Percentiles rank a stretch among this genome's conserved stretches.
Conservation (phyloP, 2,329 filamentous ascomycete genomes). For the Eutypella sp. region DNA sequence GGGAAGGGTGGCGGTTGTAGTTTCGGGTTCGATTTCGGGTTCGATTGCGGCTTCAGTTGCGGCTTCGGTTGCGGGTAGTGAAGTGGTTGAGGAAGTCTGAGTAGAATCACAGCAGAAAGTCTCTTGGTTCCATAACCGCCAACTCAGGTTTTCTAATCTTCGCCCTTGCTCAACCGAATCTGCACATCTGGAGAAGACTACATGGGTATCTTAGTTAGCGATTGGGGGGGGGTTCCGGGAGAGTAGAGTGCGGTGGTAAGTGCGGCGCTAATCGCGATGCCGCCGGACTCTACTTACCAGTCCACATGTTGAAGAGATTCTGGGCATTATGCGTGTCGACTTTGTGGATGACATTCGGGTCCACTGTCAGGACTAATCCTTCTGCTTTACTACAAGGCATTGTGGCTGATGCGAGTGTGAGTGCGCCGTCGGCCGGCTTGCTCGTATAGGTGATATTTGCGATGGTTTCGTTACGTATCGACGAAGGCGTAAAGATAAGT, state of each 20-base stretch:
- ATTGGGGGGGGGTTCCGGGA: too few species aligned
- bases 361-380: slow-evolving; percentile 83
- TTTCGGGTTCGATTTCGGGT: too few species aligned
- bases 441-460: slow-evolving; percentile 11
- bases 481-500: slow-evolving; percentile 16
- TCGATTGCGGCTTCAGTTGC: too few species aligned
- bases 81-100: slow-evolving; percentile 44
- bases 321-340: slow-evolving; percentile 90
- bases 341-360: slow-evolving; percentile 87
- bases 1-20: too few species aligned
- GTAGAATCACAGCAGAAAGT: slow-evolving; percentile 78
- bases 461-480: too few species aligned
- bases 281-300: slow-evolving; percentile 59
- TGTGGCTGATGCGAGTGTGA: slow-evolving; percentile 19
- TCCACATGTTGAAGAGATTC: slow-evolving; percentile 96
- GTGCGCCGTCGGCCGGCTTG: slow-evolving; percentile 19
- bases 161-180: slow-evolving; percentile 91
- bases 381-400: slow-evolving; percentile 87
- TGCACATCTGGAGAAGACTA: slow-evolving; percentile 91
- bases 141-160: slow-evolving; percentile 89
- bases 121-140: slow-evolving; percentile 92
- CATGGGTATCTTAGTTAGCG: slow-evolving; percentile 29
- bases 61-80: too few species aligned
- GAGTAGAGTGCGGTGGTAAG: too few species aligned
- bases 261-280: too few species aligned